Base-by-base conservation (phyloP, 305 asterid genomes). In the Ajuga reptans region DNA sequence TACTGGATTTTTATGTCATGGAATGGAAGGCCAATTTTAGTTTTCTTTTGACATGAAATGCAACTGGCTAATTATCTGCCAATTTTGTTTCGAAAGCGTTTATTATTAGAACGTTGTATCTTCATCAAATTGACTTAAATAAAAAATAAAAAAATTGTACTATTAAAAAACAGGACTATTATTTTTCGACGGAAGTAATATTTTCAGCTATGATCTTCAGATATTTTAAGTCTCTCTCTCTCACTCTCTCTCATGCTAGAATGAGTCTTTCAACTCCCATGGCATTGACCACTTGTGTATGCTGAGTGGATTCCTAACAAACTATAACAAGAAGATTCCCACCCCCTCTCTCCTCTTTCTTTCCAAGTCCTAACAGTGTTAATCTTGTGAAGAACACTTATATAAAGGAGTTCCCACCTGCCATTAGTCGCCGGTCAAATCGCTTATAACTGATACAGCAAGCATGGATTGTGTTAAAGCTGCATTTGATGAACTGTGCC, bases 291-390 rank as follows among this genome's bases (percentile, higher is more conserved):
- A 75, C 53, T 50, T 39, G 71, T 50, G 79, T 74, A 61, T 73
- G 76, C 75, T 85, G 83, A 79, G 78, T 77, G 66, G 51, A 72
- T 62, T 69, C 79, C 84, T 81, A 86, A 86, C 95, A 83, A 84
- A 83, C 92, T 79, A 16, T 84, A 84, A 84, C 90, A 74, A 84
- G 79, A 88, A 84, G 79, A 82, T 82, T 80, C 86, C 76, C 72
- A 24, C 54, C 54, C 66, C 55, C 66, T 37, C 36, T 66, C 71
- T 51, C 50, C 37, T 37, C 55, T 62, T 60, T 52, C 68, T 68
- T 27, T 6, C 34, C 6, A 37, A 24, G 53, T n/a, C n/a, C n/a
- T n/a, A n/a, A n/a, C n/a, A 62, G 72, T 55, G 27, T 18, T 34
- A 2, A 49, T 49, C 71, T 69, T 72, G 77, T 75, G 83, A 75